Percentiles rank a stretch among this genome's conserved stretches.
These are phyloP conservation scores for Linum tenue DNA, from an alignment of 345 rosid genomes.

Conservation along the genomic window DNA sequence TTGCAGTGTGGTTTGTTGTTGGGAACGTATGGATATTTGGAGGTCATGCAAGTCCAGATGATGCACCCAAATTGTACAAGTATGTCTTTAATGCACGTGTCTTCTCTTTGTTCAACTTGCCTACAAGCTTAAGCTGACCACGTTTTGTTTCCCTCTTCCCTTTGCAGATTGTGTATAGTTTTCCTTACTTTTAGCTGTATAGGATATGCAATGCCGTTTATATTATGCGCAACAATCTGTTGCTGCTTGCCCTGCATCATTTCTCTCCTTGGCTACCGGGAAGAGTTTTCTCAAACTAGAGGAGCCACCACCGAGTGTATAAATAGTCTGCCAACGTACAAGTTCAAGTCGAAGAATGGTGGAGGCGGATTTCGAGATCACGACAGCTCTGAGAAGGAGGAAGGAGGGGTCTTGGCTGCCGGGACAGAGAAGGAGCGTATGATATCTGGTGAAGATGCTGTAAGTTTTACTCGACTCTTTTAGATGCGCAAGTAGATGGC, in stretches of 20 bases:
- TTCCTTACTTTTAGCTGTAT: slow-evolving; percentile 86
- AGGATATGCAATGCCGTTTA: slow-evolving; percentile 92
- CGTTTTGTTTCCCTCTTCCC: slow-evolving; percentile 13
- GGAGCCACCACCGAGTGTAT: slow-evolving; percentile 67
- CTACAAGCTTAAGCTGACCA: background rate
- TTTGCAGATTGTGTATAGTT: slow-evolving; percentile 80
- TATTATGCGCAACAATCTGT: slow-evolving; percentile 80
- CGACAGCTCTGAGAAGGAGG: slow-evolving; percentile 35
- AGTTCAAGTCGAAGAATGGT: slow-evolving; percentile 40
- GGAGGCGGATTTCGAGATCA: slow-evolving; percentile 21
- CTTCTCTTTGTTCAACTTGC: background rate
- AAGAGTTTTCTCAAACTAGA: slow-evolving; percentile 63
- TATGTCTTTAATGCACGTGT: slow-evolving; percentile 8
- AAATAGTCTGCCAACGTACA: slow-evolving; percentile 64
- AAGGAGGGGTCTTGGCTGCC: slow-evolving; percentile 58
- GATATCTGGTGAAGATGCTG: slow-evolving; percentile 86
- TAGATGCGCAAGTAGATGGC: no score
- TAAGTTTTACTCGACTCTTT: slow-evolving; percentile 27
- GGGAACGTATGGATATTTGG: slow-evolving; percentile 96
- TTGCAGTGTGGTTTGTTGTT: slow-evolving; percentile 93
- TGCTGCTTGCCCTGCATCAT: slow-evolving; percentile 90
- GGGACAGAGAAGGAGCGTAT: slow-evolving; percentile 66
- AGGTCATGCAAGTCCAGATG: slow-evolving; percentile 58
- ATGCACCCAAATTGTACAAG: slow-evolving; percentile 90
- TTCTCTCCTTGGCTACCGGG: slow-evolving; percentile 67